A percentile compares a stretch with the other conserved stretches of the same genome.
Conservation (phyloP, 129 eudicot genomes). For the Lactuca sativa region DNA sequence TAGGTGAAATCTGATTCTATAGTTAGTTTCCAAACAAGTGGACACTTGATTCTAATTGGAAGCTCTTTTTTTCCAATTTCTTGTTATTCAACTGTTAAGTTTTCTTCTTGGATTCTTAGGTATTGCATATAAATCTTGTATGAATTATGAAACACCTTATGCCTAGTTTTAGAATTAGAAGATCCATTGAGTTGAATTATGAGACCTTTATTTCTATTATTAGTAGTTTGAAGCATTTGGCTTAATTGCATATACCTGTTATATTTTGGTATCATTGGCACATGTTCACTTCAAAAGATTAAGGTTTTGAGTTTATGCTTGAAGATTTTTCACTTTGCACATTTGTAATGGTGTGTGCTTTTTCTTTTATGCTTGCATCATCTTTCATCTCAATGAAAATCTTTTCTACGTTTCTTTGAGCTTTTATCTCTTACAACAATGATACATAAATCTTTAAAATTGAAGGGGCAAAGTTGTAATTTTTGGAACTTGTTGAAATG, state of each 20-base stretch:
- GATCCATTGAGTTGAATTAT: too few species aligned
- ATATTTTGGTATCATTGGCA: too few species aligned
- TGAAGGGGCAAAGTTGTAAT: slow-evolving; percentile 5
- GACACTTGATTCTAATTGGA: slow-evolving; percentile 6
- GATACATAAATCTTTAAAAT: too few species aligned
- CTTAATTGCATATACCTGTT: too few species aligned
- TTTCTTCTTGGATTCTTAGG: background rate
- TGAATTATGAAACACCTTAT: slow-evolving; percentile 7
- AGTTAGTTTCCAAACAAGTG: background rate
- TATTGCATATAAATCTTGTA: background rate
- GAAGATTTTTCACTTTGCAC: slow-evolving; percentile 2
- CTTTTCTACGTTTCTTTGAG: background rate
- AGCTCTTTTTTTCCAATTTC: background rate
- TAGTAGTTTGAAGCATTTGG: too few species aligned
- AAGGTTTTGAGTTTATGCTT: background rate
- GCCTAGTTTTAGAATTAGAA: background rate
- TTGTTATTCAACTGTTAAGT: background rate
- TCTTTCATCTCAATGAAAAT: background rate
- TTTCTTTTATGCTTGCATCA: slow-evolving; percentile 1
- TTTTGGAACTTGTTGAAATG: slow-evolving; percentile 18
- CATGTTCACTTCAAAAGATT: background rate
- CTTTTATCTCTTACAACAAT: background rate
- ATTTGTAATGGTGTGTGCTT: background rate
- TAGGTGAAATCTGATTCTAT: background rate
- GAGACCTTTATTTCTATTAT: background rate